Evolutionary conservation across 768 basidiomycete species (phyloP).

Genomic region (Trametes cingulata): DNA sequence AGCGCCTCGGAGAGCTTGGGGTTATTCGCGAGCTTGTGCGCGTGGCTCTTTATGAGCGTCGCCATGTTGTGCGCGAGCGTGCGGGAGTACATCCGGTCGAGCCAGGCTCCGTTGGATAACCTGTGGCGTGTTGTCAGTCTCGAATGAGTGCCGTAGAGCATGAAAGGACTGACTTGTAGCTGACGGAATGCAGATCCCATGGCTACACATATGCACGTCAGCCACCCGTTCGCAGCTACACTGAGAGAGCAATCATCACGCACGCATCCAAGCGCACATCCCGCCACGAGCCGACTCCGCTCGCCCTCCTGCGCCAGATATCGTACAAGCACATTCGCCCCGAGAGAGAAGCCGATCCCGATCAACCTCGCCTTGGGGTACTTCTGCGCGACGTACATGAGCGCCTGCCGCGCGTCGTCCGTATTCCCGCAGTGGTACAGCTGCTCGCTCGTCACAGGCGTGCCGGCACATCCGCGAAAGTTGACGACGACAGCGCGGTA

Average conservation of each 20-base stretch:
- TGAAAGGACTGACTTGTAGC: background rate
- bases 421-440: conserved; percentile 89
- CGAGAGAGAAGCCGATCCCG: conserved; percentile 92
- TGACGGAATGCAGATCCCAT: conserved; percentile 9
- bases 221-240: background rate
- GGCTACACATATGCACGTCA: background rate
- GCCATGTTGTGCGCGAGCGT: conserved; percentile 55
- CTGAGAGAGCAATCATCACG: background rate
- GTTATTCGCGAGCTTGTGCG: conserved; percentile 39
- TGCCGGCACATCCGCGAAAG: conserved; percentile 88
- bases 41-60: conserved; percentile 59
- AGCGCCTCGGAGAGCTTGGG: conserved; percentile 11
- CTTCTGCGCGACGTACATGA: conserved; percentile 67
- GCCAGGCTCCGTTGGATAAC: conserved; percentile 32
- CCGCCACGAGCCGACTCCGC: conserved; percentile 58
- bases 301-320: conserved; percentile 85
- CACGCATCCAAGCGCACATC: conserved; percentile 76
- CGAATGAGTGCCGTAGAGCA: background rate
- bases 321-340: conserved; percentile 85
- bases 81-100: conserved; percentile 40
- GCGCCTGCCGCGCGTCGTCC: conserved; percentile 79
- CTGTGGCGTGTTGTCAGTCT: conserved; percentile 47
- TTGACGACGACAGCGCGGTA: conserved; percentile 90
- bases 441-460: conserved; percentile 77
- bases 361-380: conserved; percentile 82